Conservation (phyloP, 768 basidiomycete species). For the Russula emetica region DNA sequence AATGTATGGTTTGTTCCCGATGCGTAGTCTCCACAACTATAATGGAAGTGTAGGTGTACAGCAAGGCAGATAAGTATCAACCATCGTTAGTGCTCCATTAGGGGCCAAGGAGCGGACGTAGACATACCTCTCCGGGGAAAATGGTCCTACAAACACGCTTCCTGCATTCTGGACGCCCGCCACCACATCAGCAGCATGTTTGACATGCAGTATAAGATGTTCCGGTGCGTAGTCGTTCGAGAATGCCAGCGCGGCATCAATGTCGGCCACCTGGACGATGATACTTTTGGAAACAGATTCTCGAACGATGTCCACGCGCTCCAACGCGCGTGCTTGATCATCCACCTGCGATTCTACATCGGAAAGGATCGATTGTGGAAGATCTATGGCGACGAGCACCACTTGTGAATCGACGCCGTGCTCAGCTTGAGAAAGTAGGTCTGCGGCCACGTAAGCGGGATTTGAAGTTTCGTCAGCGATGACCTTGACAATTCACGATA, state of each 20-base stretch:
- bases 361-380: constrained; percentile 57
- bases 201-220: constrained; percentile 89
- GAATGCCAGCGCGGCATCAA: constrained; percentile 79
- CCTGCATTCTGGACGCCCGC: constrained; percentile 83
- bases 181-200: constrained; percentile 63
- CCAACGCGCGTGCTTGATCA: constrained; percentile 75
- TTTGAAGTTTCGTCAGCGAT: constrained; percentile 86
- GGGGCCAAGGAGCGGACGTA: background rate
- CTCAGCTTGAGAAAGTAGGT: constrained; percentile 95
- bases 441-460: constrained; percentile 91
- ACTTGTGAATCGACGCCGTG: constrained; percentile 99
- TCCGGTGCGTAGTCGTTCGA: constrained; percentile 98
- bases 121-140: constrained; percentile 86
- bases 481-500: constrained; percentile 55
- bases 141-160: constrained; percentile 93
- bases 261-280: constrained; percentile 65
- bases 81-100: background rate
- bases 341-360: constrained; percentile 84
- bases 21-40: constrained; percentile 95
- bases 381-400: constrained; percentile 77
- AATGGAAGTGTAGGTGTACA: constrained; percentile 3
- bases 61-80: constrained; percentile 8
- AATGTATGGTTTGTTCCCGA: constrained; percentile 99
- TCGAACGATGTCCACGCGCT: constrained; percentile 85
- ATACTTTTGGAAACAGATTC: constrained; percentile 87